Base-by-base conservation (phyloP, 2,329 filamentous ascomycete genomes). In the Nemania sp. region DNA sequence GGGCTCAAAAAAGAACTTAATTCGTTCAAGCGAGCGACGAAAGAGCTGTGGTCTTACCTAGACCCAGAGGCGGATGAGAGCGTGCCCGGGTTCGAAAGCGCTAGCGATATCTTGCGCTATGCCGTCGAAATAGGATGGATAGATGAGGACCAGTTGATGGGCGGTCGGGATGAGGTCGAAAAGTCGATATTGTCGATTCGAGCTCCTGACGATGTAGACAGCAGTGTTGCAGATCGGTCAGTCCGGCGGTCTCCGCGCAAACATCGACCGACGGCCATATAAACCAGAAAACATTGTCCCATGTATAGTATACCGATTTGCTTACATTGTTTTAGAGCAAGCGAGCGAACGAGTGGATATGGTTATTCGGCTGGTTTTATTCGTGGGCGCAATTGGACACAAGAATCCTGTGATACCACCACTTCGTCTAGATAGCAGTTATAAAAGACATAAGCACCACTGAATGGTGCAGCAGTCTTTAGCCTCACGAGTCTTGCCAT, bases 61-160 rank as follows among this genome's bases (percentile, higher is more conserved):
- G 79, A 88, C 72, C 85, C 86, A 0, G 82, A 84, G 0, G 86
- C 86, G 1, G 80, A 80, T 24, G 79, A 81, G 5, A 77, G 76
- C 11, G 76, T 86, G 3, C 82, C 86, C 7, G 84, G 83, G 35
- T 89, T 89, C 72, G 82, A 82, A 2, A 84, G 84, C 55, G 87
- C 87, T 1, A 86, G 82, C 13, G 87, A 89, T 67, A 81, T 89
- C 20, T 85, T 89, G 35, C 79, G 82, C 57, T 89, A 88, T 73
- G 86, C 86, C 3, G 80, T 88, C 11, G 87, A 89, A 76, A 81
- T 85, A 0, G 87, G 86, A 5, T 89, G 87, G 87, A 78, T 89
- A 52, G 81, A 80, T 1, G 82, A 86, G 72, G 82, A 82, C 20
- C 87, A 89, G 76, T 74, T 89, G 47, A 76, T 81, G 26, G 84